Base-by-base conservation (phyloP, 2,329 filamentous ascomycete genomes). In the Rutstroemia sydowiana region DNA sequence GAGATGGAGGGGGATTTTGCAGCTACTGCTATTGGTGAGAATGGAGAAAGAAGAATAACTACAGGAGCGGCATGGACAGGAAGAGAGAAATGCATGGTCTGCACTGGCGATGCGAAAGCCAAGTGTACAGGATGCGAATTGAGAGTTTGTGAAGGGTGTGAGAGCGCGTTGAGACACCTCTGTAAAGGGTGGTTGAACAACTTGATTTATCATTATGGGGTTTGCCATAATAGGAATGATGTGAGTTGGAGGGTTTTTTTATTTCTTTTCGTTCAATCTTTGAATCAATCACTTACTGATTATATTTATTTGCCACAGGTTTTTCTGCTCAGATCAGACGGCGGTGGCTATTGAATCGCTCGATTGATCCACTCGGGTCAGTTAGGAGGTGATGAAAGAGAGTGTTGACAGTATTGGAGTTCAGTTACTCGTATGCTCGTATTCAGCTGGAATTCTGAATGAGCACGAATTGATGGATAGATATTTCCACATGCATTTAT, bases 321-420 rank as follows among this genome's bases (percentile, higher is more conserved):
- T 7, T 55, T 55, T 39, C 37, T 55, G 45, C 47, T 55, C 42
- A 49, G 52, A 32, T 45, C 40, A 16, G 55, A 55, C 30, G 45
- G 42, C 13, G 47, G 41, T 9, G 55, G 55, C 7, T 44, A 16
- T 44, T 37, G n/a, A n/a, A n/a, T n/a, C n/a, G n/a, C n/a, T n/a
- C n/a, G n/a, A n/a, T n/a, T n/a, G n/a, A n/a, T n/a, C n/a, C n/a
- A n/a, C n/a, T n/a, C n/a, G n/a, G n/a, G n/a, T n/a, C n/a, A n/a
- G n/a, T n/a, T n/a, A n/a, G n/a, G n/a, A n/a, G n/a, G n/a, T n/a
- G n/a, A n/a, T n/a, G n/a, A n/a, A n/a, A n/a, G n/a, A n/a, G n/a
- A n/a, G n/a, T n/a, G n/a, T n/a, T n/a, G n/a, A n/a, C n/a, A n/a
- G n/a, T n/a, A n/a, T n/a, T n/a, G n/a, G n/a, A n/a, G n/a, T n/a